Evolutionary conservation across 2,329 filamentous ascomycete species (phyloP).

Genomic region (Didymella keratinophila): DNA sequence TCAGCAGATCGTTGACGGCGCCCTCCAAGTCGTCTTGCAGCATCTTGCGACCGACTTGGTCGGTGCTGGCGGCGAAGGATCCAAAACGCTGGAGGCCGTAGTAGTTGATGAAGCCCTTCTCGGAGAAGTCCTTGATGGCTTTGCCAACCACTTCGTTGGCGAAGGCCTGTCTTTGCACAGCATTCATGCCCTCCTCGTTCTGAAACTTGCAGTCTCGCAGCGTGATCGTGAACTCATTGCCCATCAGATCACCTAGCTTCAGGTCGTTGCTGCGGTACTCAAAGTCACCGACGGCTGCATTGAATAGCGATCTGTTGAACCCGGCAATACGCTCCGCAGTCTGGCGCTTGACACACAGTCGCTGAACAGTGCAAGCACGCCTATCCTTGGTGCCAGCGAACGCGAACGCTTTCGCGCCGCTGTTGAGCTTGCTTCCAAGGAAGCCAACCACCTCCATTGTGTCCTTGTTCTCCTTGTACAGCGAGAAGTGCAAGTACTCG

Average conservation of each 20-base stretch:
- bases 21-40: constrained; percentile 81
- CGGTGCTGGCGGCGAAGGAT: constrained; percentile 84
- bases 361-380: constrained; percentile 83
- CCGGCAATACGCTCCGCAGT: constrained; percentile 69
- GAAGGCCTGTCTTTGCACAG: constrained; percentile 55
- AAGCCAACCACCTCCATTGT: constrained; percentile 90
- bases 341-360: constrained; percentile 72
- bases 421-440: constrained; percentile 75
- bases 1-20: constrained; percentile 78
- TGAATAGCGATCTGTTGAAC: constrained; percentile 67
- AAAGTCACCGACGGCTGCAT: constrained; percentile 78
- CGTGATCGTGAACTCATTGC: constrained; percentile 93
- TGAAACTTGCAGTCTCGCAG: constrained; percentile 82
- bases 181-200: constrained; percentile 47
- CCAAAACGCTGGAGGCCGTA: constrained; percentile 98
- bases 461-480: constrained; percentile 97
- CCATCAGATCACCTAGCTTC: constrained; percentile 81
- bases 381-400: constrained; percentile 94
- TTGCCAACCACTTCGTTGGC: constrained; percentile 60
- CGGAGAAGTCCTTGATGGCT: constrained; percentile 71
- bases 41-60: constrained; percentile 83
- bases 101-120: constrained; percentile 93
- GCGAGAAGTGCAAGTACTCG: constrained; percentile 85
- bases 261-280: constrained; percentile 75
- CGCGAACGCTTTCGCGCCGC: constrained; percentile 72